These are phyloP conservation scores for Thielaviopsis musarum DNA, from an alignment of 2,329 filamentous ascomycete species.

Conservation along the genomic window DNA sequence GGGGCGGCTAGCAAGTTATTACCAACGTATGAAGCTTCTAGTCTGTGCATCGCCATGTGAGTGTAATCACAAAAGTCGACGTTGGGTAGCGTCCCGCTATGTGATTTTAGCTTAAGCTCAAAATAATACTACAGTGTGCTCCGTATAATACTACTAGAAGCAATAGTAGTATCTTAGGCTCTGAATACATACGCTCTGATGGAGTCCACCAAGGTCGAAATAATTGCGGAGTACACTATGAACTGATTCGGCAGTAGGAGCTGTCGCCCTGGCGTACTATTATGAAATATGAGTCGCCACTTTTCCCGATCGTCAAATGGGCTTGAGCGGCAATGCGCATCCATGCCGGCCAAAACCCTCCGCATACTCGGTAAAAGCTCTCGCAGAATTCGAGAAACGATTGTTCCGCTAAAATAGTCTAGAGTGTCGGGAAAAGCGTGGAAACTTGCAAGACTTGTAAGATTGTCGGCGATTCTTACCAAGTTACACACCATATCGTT, in stretches of 20 bases:
- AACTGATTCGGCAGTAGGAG: not conserved
- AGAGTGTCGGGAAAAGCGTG: not conserved
- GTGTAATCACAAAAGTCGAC: not conserved
- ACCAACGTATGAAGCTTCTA: not conserved
- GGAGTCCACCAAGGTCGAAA: not conserved
- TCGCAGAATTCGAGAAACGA: not conserved
- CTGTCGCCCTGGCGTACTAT: not conserved
- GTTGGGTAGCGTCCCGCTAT: not conserved
- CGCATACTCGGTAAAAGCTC: not conserved
- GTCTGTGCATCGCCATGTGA: not conserved
- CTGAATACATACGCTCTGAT: not conserved
- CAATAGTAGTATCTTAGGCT: not conserved
- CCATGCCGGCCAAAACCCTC: not conserved
- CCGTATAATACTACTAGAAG: too few species aligned
- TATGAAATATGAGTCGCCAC: not conserved
- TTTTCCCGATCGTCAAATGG: not conserved
- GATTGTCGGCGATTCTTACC: not conserved
- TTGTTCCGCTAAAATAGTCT: not conserved
- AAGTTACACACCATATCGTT: not conserved
- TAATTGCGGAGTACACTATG: not conserved
- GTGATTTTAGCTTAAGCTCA: too few species aligned
- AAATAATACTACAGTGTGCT: too few species aligned
- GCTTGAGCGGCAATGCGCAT: not conserved
- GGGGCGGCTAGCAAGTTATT: not conserved
- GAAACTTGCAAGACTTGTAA: not conserved